Evolutionary conservation across 768 basidiomycete species (phyloP), one percentile per base, ranked within the genome.

Genomic region (Trametes villosa): DNA sequence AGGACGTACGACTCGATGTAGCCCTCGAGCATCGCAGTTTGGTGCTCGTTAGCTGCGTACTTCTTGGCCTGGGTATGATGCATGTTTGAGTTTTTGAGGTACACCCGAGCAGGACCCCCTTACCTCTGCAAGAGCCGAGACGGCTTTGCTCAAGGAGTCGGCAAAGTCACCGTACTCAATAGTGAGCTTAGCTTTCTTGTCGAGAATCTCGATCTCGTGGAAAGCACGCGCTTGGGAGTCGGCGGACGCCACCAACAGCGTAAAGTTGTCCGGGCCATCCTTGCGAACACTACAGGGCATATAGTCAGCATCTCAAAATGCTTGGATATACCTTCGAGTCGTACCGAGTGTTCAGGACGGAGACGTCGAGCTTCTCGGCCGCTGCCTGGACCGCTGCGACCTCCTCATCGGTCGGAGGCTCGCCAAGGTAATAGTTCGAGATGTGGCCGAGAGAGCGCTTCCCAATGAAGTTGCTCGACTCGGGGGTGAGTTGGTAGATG

Each of bases 281-380:
- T 94, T 95, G 58, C 85, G 78, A 22, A 96, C 84, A 40, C 91
- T 92, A 55, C 18, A 22, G 13, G 22, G n/a, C 36, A 4, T 40
- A 1, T 11, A 15, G 18, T 40, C 20, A 34, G 22, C 22, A 7
- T 12, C 3, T 42, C 33, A 18, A 7, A 27, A 33, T 29, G 8
- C 26, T 3, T 15, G 20, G 8, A 11, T 4, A 38, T 13, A 1
- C 53, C 68, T 29, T 60, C n/a, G n/a, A n/a, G n/a, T n/a, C n/a
- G n/a, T n/a, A 92, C 91, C 93, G 86, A 11, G 93, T 95, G 71
- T 94, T 94, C 59, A 94, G 71, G 11, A 92, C 81, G 62, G 91
- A 88, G 49, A 95, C 71, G n/a, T 81, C 84, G 29, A 89, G 78
- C 61, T 84, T 84, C 74, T 95, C 94, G 3, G 90, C 87, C 1